Evolutionary conservation across 2,329 filamentous ascomycete genomes (phyloP).

Genomic region (Aspergillus amoenus): DNA sequence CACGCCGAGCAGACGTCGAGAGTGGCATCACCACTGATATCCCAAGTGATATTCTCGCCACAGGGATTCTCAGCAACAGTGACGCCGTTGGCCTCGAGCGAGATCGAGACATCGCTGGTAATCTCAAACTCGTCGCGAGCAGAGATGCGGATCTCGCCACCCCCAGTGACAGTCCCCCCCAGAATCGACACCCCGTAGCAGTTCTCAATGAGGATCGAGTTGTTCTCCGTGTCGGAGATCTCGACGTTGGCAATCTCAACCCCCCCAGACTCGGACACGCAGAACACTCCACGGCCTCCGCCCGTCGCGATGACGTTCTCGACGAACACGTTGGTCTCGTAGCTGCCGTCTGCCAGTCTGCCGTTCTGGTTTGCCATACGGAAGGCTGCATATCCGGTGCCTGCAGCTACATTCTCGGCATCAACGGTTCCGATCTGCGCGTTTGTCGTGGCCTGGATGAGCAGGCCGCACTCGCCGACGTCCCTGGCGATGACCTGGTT

Average conservation of each 20-base stretch:
- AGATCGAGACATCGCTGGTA: constrained; percentile 10
- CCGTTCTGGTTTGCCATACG: constrained; percentile 14
- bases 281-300: constrained; percentile 13
- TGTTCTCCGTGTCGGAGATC: constrained; percentile 9
- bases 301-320: constrained; percentile 11
- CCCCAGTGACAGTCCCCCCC: constrained; percentile 9
- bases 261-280: constrained; percentile 11
- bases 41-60: constrained; percentile 13
- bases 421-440: constrained; percentile 11
- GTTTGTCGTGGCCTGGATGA: constrained; percentile 11
- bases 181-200: constrained; percentile 13
- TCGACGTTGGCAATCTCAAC: constrained; percentile 10
- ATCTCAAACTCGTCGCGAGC: constrained; percentile 11
- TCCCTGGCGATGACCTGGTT: constrained; percentile 10
- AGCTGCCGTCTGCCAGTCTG: constrained; percentile 5
- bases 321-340: constrained; percentile 12
- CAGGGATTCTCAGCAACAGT: constrained; percentile 11
- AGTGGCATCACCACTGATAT: constrained; percentile 10
- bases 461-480: constrained; percentile 13
- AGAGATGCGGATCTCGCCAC: constrained; percentile 9
- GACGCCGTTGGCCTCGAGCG: constrained; percentile 7
- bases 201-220: constrained; percentile 15
- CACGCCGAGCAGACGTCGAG: neutral
- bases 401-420: constrained; percentile 10
- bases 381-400: constrained; percentile 13